Conservation (phyloP, 2,329 filamentous ascomycete species). For the Phialophora expanda region DNA sequence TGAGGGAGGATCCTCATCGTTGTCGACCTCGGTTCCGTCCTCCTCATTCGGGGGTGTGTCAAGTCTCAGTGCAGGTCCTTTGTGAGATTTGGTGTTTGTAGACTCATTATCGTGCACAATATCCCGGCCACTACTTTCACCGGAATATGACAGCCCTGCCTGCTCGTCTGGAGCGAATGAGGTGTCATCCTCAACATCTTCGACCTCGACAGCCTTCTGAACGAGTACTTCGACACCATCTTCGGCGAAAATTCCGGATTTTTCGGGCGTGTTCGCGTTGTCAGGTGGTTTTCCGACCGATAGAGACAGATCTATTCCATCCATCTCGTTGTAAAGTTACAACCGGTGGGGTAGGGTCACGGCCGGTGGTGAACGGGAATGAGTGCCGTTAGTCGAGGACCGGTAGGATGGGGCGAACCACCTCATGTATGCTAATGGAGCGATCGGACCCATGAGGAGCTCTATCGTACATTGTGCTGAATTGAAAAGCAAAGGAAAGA, state of each 20-base stretch:
- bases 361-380: not conserved
- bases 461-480: not conserved
- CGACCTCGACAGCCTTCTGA: not conserved
- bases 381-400: not conserved
- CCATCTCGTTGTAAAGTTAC: not conserved
- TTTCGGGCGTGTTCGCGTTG: constrained; percentile 11
- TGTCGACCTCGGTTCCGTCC: not conserved
- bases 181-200: not conserved
- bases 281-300: constrained; percentile 36
- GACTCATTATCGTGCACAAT: constrained; percentile 24
- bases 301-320: constrained; percentile 26
- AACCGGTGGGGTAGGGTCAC: not conserved
- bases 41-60: constrained; percentile 2
- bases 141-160: constrained; percentile 13
- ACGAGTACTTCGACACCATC: constrained; percentile 1
- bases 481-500: not conserved
- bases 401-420: not conserved
- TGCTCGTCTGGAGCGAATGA: not conserved
- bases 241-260: not conserved
- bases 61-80: not conserved
- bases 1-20: not conserved
- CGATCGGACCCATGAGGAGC: not conserved
- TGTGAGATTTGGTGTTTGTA: not conserved
- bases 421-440: not conserved
- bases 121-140: constrained; percentile 20